A percentile compares a stretch with the other conserved stretches of the same genome.
Evolutionary conservation across 192 early-diverging fungal genomes (phyloP).

Genomic region (Backusella morwellensis): DNA sequence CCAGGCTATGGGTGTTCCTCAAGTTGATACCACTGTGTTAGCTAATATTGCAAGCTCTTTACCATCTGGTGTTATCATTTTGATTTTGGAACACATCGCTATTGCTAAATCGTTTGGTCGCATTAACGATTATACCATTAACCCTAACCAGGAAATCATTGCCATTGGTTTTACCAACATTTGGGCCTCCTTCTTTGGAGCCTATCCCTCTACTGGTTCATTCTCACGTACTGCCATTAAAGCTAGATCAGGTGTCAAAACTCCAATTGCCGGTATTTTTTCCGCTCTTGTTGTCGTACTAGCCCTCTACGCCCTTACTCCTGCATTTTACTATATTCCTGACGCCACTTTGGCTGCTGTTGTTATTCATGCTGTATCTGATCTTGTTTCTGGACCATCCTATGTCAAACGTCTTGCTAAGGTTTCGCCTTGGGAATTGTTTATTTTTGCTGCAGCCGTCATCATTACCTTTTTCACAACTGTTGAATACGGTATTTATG

Average conservation of each 20-base stretch:
- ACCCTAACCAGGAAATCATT: slow-evolving; percentile 45
- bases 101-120: slow-evolving; percentile 49
- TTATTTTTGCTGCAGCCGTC: slow-evolving; percentile 47
- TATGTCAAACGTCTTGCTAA: slow-evolving; percentile 61
- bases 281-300: slow-evolving; percentile 83
- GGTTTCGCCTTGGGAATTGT: slow-evolving; percentile 47
- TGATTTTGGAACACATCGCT: slow-evolving; percentile 86
- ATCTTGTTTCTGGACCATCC: slow-evolving; percentile 66
- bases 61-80: slow-evolving; percentile 68
- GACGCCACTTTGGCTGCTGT: slow-evolving; percentile 81
- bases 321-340: slow-evolving; percentile 86
- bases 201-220: slow-evolving; percentile 90
- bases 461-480: slow-evolving; percentile 65
- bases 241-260: slow-evolving; percentile 81
- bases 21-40: slow-evolving; percentile 51
- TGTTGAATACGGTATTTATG: slow-evolving; percentile 73
- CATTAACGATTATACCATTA: slow-evolving; percentile 78
- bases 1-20: slow-evolving; percentile 56
- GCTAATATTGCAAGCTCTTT: slow-evolving; percentile 53
- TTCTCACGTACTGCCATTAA: slow-evolving; percentile 96
- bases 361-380: slow-evolving; percentile 84
- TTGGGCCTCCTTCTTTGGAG: slow-evolving; percentile 83
- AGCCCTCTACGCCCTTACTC: slow-evolving; percentile 80
- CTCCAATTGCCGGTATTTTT: slow-evolving; percentile 80
- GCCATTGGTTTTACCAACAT: slow-evolving; percentile 20